phyloP scores from a whole-genome alignment of 306 rosid genomes.

The Clitoria ternatea region DNA sequence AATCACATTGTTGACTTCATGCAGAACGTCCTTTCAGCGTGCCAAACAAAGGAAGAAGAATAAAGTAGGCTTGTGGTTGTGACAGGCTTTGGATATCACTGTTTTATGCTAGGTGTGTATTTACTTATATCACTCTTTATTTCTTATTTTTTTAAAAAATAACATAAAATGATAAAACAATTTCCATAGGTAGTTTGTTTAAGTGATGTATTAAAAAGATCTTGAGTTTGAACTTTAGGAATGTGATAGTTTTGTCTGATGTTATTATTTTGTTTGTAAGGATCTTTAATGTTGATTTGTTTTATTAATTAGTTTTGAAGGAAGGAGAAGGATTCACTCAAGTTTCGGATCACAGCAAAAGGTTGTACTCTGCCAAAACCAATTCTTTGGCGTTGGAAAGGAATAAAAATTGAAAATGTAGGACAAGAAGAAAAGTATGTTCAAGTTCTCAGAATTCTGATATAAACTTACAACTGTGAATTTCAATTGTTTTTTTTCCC shows the following conservation, averaged over 20 bases:
- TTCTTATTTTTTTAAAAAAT: too few species aligned
- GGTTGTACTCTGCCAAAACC: neutral
- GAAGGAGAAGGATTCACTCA: neutral
- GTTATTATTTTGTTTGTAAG: neutral
- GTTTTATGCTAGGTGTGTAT: constrained; percentile 21
- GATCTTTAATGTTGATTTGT: neutral
- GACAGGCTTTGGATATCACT: neutral
- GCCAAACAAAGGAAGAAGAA: neutral
- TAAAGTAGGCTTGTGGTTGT: constrained; percentile 16
- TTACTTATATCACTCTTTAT: too few species aligned
- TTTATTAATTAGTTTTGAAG: constrained; percentile 25
- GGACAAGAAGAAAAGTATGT: neutral
- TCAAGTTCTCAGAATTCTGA: neutral
- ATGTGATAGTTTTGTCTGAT: too few species aligned
- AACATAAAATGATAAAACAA: too few species aligned
- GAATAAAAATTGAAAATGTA: constrained; percentile 1
- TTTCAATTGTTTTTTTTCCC: neutral
- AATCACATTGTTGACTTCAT: neutral
- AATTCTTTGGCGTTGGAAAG: neutral
- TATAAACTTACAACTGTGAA: constrained; percentile 16
- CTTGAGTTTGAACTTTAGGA: too few species aligned
- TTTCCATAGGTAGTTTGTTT: too few species aligned
- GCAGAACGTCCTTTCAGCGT: constrained; percentile 40
- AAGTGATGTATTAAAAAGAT: too few species aligned
- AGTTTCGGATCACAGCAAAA: constrained; percentile 3